These are phyloP conservation scores for Grosmannia huntii DNA, from an alignment of 2,329 filamentous ascomycete species.

Conservation along the genomic window DNA sequence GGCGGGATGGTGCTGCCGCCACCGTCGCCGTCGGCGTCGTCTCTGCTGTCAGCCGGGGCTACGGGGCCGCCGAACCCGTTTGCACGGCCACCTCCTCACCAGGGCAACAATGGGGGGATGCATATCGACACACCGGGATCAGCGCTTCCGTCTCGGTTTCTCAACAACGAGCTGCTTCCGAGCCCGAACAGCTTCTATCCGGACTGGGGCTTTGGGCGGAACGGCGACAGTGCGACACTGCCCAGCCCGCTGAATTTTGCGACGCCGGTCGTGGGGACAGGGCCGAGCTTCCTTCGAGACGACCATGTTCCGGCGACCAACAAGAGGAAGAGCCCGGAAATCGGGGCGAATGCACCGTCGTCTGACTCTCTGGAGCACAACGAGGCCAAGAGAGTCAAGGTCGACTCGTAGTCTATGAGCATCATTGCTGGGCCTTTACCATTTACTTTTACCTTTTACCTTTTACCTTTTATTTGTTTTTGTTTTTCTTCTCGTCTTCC, in stretches of 20 bases:
- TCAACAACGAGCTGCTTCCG: constrained; percentile 75
- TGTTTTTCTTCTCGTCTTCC: too few relatives aligned
- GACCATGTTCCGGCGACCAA: constrained; percentile 24
- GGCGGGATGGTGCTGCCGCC: constrained; percentile 76
- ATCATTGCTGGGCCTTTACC: too few relatives aligned
- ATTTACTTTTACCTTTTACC: neutral
- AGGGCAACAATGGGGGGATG: constrained; percentile 26
- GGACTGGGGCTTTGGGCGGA: constrained; percentile 67
- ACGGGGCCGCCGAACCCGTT: constrained; percentile 92
- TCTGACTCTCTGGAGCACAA: constrained; percentile 28
- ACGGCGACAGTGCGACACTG: constrained; percentile 67
- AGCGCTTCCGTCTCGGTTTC: constrained; percentile 80
- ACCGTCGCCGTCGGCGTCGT: constrained; percentile 78
- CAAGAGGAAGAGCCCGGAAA: constrained; percentile 48
- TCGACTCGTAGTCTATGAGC: constrained; percentile 25
- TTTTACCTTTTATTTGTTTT: neutral
- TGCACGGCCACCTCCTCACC: constrained; percentile 69
- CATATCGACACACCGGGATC: constrained; percentile 77
- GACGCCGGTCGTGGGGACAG: constrained; percentile 56
- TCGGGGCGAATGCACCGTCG: constrained; percentile 24
- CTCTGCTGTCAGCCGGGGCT: constrained; percentile 79
- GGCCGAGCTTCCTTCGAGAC: constrained; percentile 50
- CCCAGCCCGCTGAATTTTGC: constrained; percentile 89
- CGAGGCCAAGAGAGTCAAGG: constrained; percentile 41
- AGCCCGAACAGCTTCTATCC: constrained; percentile 88